These are phyloP conservation scores for Trichoderma aggressivum DNA, from an alignment of 2,329 filamentous ascomycete genomes.

Conservation along the genomic window DNA sequence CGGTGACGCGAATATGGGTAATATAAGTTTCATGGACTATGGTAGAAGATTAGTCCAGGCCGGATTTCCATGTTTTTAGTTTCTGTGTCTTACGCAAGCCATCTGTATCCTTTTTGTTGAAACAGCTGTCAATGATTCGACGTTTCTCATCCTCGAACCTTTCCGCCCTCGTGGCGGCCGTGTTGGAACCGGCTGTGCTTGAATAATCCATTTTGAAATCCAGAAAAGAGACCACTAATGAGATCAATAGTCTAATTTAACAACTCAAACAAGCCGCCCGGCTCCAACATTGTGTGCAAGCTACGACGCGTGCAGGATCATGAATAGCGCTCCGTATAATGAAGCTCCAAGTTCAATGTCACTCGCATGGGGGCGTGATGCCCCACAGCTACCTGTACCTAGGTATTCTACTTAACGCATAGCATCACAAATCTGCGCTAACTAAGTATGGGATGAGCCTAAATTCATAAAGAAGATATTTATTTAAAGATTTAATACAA, in stretches of 20 bases:
- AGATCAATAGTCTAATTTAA: background rate
- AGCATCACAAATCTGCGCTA: background rate
- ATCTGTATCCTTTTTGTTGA: conserved; percentile 82
- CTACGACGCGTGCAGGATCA: background rate
- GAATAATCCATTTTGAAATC: conserved; percentile 37
- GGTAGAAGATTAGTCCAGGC: conserved; percentile 20
- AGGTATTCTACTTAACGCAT: background rate
- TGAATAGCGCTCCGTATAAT: background rate
- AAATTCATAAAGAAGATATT: background rate
- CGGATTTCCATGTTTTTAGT: background rate
- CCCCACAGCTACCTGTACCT: background rate
- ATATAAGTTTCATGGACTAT: conserved; percentile 80
- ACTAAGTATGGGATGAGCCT: background rate
- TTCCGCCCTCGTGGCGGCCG: conserved; percentile 58
- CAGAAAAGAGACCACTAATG: background rate
- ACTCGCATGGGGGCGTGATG: background rate
- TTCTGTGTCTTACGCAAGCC: conserved; percentile 67
- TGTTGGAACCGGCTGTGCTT: conserved; percentile 36
- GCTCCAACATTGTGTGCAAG: background rate
- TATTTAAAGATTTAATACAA: background rate
- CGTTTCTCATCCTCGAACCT: conserved; percentile 95
- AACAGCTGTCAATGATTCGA: conserved; percentile 92
- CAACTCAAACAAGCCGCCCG: conserved; percentile 20
- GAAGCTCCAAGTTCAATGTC: conserved; percentile 10
- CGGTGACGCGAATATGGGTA: conserved; percentile 87